A percentile compares a stretch with the other conserved stretches of the same genome.
These are phyloP conservation scores for Zygosaccharomyces lentus DNA, from an alignment of 805 yeast species.

Conservation along the genomic window DNA sequence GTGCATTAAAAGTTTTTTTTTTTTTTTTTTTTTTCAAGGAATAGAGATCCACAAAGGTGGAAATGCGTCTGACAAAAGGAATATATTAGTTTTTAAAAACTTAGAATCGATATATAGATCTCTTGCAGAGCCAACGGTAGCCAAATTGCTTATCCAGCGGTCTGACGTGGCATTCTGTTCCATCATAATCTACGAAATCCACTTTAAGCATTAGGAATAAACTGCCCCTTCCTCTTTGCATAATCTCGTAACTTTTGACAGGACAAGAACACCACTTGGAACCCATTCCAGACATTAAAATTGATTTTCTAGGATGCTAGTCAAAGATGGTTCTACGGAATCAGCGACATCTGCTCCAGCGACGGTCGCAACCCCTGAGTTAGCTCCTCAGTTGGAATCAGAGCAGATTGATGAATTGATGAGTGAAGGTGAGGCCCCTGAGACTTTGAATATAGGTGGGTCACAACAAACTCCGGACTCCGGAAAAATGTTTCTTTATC, in stretches of 20 bases:
- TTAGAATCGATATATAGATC: too few species aligned
- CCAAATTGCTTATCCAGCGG: background rate
- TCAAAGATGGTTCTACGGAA: constrained; percentile 1
- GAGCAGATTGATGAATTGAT: constrained; percentile 4
- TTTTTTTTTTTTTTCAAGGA: too few species aligned
- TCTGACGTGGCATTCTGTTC: background rate
- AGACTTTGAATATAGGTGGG: background rate
- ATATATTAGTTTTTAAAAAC: too few species aligned
- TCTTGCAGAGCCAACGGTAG: background rate
- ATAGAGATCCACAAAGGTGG: too few species aligned
- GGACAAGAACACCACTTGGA: background rate
- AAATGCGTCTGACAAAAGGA: too few species aligned
- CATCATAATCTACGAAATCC: background rate
- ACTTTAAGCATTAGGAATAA: background rate
- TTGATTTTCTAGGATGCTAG: background rate
- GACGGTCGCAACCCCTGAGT: background rate
- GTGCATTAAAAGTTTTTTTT: background rate
- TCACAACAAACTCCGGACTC: constrained; percentile 16
- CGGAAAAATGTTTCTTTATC: constrained; percentile 29
- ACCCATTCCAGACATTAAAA: background rate
- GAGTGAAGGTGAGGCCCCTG: constrained; percentile 2
- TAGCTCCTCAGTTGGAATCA: constrained; percentile 1
- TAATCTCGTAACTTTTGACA: background rate
- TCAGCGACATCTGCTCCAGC: background rate
- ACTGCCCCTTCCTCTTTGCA: background rate